Base-by-base conservation (phyloP, 2,329 filamentous ascomycete species). In the Whalleya microplaca region DNA sequence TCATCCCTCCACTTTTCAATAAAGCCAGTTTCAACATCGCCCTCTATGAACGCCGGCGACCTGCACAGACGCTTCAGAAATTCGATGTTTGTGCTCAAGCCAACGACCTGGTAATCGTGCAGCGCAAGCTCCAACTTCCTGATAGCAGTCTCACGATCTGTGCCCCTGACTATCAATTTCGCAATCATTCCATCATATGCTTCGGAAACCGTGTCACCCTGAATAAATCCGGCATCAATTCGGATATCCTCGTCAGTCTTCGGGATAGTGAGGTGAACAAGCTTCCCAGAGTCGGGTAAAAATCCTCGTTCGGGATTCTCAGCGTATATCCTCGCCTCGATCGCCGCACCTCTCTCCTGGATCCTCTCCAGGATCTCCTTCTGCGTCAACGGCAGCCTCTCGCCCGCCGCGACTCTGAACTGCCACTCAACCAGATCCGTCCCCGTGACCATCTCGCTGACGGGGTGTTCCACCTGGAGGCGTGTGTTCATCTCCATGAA, bases 101-200 rank as follows among this genome's bases (percentile, higher is more conserved):
- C 95, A 2, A 94, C 95, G 10, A 99, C 87, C 74, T 99, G 92
- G 70, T 98, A 99, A 46, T 91, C 84, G 63, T 91, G 88, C 10
- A 99, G 78, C 0, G 95, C 93, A 3, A 87, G 80, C 40, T 87
- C 85, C 56, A 99, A 81, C 73, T 91, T 96, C 56, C 90, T 87
- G 48, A 99, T 88, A 2, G 93, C 91, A 21, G 90, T 88, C 70
- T 89, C 84, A 57, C 95, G 84, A 54, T 89, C 89, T 16, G 85
- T 83, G 0, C 91, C 95, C 55, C 91, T 85, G 5, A 98, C 92
- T 66, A 99, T 99, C 50, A 99, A 84, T 76, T 99, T 99, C 44
- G 95, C 91, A 64, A 99, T 96, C 95, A 99, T 99, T 23, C 95
- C 95, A 66, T 99, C 95, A 73, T 99, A 99, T 52, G 95, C 91